A percentile compares a stretch with the other conserved stretches of the same genome.
phyloP scores from a whole-genome alignment of 805 yeast species.

The Schwanniomyces vanrijiae region DNA sequence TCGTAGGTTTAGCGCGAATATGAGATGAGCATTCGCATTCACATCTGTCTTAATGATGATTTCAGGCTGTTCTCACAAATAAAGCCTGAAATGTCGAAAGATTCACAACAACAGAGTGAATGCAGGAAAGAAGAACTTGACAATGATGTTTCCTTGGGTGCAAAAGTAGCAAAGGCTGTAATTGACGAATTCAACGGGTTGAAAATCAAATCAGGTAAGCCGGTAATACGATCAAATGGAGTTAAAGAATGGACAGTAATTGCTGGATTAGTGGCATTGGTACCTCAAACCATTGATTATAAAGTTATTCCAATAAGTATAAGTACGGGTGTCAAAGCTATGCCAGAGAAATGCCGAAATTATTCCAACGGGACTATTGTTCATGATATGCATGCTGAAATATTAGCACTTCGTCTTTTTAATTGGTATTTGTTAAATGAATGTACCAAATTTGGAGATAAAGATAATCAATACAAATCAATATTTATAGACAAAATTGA shows the following conservation, averaged over 20 bases:
- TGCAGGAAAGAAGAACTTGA: not conserved
- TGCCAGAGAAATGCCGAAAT: conserved; percentile 52
- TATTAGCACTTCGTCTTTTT: conserved; percentile 68
- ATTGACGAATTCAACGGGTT: conserved; percentile 28
- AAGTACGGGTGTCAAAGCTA: conserved; percentile 82
- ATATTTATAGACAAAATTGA: conserved; percentile 13
- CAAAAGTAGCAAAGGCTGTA: conserved; percentile 24
- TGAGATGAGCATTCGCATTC: not conserved
- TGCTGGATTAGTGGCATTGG: conserved; percentile 62
- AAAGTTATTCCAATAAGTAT: conserved; percentile 43
- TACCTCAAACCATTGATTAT: conserved; percentile 7
- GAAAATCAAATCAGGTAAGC: conserved; percentile 51
- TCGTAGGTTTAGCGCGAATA: not conserved
- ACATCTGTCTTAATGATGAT: not conserved
- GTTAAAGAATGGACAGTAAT: conserved; percentile 79
- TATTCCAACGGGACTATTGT: conserved; percentile 58
- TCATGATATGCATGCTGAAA: conserved; percentile 92
- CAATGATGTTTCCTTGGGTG: conserved; percentile 8
- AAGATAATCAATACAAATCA: conserved; percentile 10
- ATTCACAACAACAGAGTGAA: not conserved
- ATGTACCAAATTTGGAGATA: conserved; percentile 21
- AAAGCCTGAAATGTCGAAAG: not conserved
- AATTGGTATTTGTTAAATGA: conserved; percentile 60
- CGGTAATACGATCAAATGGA: conserved; percentile 61
- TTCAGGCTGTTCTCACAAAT: not conserved